These are phyloP conservation scores for Boletus reticuloceps DNA, from an alignment of 768 basidiomycete genomes.

Conservation along the genomic window DNA sequence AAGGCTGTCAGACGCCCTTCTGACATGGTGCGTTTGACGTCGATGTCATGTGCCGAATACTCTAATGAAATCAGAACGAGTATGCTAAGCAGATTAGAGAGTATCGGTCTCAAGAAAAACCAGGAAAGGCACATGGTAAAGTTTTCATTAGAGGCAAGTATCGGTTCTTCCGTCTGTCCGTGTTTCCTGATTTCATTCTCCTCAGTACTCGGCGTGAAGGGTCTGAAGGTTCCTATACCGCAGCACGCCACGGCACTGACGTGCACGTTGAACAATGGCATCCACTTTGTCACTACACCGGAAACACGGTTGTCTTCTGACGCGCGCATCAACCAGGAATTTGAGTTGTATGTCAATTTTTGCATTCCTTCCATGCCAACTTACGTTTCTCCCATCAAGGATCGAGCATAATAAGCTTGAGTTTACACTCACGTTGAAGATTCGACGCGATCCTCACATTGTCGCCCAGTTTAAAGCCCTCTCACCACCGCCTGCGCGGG, in stretches of 20 bases:
- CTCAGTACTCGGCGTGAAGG: constrained; percentile 73
- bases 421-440: constrained; percentile 86
- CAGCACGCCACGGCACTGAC: constrained; percentile 69
- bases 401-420: constrained; percentile 95
- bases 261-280: constrained; percentile 93
- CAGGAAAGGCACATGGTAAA: constrained; percentile 83
- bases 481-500: constrained; percentile 43
- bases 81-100: constrained; percentile 89
- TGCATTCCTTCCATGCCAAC: neutral
- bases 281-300: constrained; percentile 92
- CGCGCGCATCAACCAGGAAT: constrained; percentile 79
- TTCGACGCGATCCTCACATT: constrained; percentile 85
- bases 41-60: neutral
- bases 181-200: neutral
- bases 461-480: constrained; percentile 71
- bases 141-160: constrained; percentile 87
- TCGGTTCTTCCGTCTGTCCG: neutral
- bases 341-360: constrained; percentile 68
- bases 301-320: constrained; percentile 60
- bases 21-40: constrained; percentile 71
- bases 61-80: constrained; percentile 66
- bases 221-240: constrained; percentile 76
- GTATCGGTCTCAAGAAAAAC: constrained; percentile 70
- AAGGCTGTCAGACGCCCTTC: constrained; percentile 83
- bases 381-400: constrained; percentile 35